These are phyloP conservation scores for Globisporangium sylvaticum DNA, from an alignment of 352 stramenopile species.

Conservation along the genomic window DNA sequence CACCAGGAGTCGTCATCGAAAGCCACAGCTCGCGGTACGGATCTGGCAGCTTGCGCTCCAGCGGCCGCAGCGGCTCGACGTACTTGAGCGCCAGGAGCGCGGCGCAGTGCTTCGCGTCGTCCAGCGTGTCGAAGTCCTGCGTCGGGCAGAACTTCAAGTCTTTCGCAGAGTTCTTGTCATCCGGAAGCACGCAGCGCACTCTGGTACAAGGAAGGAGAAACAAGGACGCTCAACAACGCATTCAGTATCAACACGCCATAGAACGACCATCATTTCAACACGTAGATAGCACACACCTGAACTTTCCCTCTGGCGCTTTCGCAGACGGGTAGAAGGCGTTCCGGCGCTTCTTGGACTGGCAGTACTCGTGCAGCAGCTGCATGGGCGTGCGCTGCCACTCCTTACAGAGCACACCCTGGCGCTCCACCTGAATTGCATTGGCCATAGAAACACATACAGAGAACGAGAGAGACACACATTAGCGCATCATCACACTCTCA, in stretches of 20 bases:
- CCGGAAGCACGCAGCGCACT: conserved; percentile 87
- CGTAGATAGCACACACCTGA: conserved; percentile 20
- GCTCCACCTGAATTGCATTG: conserved; percentile 29
- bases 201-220: conserved; percentile 16
- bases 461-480: neutral
- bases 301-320: conserved; percentile 29
- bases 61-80: conserved; percentile 89
- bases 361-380: conserved; percentile 93
- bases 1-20: conserved; percentile 21
- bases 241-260: neutral
- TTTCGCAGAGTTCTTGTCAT: conserved; percentile 92
- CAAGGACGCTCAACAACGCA: neutral
- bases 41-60: conserved; percentile 96
- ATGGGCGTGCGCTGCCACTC: conserved; percentile 93
- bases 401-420: conserved; percentile 88
- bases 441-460: neutral
- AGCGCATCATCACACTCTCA: neutral
- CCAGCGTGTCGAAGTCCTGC: conserved; percentile 72
- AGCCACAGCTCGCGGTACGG: conserved; percentile 95
- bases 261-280: neutral
- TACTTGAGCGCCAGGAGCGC: conserved; percentile 93
- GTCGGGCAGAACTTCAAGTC: conserved; percentile 91
- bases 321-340: conserved; percentile 63
- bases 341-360: conserved; percentile 89
- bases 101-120: conserved; percentile 91